Percentiles rank a stretch among this genome's conserved stretches.
These are phyloP conservation scores for Crithidia bombi DNA, from an alignment of 208 protist species.

Conservation along the genomic window DNA sequence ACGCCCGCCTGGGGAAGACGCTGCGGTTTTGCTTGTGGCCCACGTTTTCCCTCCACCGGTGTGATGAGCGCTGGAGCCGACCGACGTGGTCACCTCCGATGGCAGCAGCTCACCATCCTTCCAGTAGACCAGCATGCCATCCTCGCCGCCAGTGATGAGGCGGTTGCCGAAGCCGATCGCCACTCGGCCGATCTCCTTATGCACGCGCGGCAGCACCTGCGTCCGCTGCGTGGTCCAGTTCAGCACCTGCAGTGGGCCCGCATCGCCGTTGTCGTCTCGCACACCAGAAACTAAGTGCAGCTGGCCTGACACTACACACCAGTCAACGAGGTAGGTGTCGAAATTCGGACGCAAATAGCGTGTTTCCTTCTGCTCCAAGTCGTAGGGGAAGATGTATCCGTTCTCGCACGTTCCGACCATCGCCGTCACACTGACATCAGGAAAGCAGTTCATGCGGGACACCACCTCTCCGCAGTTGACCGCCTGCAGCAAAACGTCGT, in stretches of 20 bases:
- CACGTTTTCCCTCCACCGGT: constrained; percentile 27
- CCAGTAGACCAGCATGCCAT: constrained; percentile 83
- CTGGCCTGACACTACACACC: constrained; percentile 52
- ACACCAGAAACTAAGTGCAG: constrained; percentile 62
- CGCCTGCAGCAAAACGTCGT: constrained; percentile 77
- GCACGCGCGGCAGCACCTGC: constrained; percentile 44
- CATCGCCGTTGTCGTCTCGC: constrained; percentile 81
- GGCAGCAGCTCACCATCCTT: constrained; percentile 26
- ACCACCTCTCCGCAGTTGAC: constrained; percentile 77
- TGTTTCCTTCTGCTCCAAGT: constrained; percentile 56
- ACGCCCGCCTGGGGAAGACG: background rate
- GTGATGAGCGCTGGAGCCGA: constrained; percentile 32
- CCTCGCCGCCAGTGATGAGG: constrained; percentile 85
- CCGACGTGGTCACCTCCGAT: constrained; percentile 29
- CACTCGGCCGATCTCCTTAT: constrained; percentile 71
- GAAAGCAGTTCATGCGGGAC: constrained; percentile 74
- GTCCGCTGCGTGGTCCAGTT: constrained; percentile 38
- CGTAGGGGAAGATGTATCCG: constrained; percentile 70
- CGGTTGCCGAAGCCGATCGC: constrained; percentile 67
- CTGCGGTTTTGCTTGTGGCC: constrained; percentile 11
- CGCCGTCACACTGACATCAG: constrained; percentile 38
- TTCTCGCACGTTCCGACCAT: constrained; percentile 89
- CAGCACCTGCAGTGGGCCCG: constrained; percentile 55
- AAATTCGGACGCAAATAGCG: constrained; percentile 54
- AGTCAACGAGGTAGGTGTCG: constrained; percentile 81